These are phyloP conservation scores for Phytophthora ohioensis DNA, from an alignment of 352 stramenopile genomes.

Conservation along the genomic window DNA sequence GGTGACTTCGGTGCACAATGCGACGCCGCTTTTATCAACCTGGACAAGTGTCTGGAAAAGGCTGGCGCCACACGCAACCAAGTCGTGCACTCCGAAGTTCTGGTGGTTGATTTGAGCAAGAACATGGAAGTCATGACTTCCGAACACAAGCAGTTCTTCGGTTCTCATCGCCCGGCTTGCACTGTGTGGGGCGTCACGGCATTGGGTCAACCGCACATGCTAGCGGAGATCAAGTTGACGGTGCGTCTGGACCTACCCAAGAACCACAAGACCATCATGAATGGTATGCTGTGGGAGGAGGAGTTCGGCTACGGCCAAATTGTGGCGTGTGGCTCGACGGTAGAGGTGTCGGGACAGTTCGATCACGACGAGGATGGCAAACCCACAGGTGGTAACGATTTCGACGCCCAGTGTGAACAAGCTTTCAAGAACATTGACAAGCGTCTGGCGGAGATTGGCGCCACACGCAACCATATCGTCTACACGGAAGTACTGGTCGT, in stretches of 20 bases:
- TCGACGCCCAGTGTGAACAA: no score
- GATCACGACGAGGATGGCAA: no score
- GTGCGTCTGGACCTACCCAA: constrained; percentile 1
- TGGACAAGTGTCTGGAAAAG: constrained; percentile 12
- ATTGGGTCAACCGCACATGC: constrained; percentile 1
- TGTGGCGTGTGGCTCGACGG: no score
- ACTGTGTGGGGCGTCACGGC: constrained; percentile 6
- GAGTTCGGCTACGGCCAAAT: no score
- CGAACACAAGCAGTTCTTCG: constrained; percentile 8
- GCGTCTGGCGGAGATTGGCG: no score
- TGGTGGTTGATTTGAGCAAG: constrained; percentile 10
- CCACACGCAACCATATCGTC: no score
- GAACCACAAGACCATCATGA: no score
- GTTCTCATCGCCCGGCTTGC: constrained; percentile 1
- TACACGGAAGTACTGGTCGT: no score
- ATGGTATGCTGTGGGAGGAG: no score
- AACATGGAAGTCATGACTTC: constrained; percentile 8
- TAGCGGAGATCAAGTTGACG: constrained; percentile 11
- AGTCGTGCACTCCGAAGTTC: constrained; percentile 7
- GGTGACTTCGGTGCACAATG: constrained; percentile 4
- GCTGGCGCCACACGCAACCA: constrained; percentile 6
- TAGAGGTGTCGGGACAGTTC: no score
- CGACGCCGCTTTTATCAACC: constrained; percentile 4
- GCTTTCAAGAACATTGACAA: no score
- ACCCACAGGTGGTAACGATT: no score